Conservation (phyloP, 176 grass and related monocot genomes). For the Lolium multiflorum region DNA sequence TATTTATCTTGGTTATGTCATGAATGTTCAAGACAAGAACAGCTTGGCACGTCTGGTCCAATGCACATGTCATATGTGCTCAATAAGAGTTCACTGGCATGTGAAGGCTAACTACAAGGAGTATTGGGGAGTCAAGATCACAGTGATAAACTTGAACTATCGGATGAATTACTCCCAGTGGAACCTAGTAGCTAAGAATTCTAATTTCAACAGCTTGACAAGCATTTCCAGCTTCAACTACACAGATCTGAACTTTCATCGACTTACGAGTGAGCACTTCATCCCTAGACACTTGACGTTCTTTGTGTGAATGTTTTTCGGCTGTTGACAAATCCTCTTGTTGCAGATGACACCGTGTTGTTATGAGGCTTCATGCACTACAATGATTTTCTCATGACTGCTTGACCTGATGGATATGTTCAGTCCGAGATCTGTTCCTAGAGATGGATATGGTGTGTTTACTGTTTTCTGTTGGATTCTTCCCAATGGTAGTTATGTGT, state of each 20-base stretch:
- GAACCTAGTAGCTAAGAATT: conserved; percentile 60
- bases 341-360: conserved; percentile 72
- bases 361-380: conserved; percentile 83
- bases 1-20: conserved; percentile 53
- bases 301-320: not conserved
- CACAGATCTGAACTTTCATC: conserved; percentile 59
- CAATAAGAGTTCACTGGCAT: conserved; percentile 86
- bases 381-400: conserved; percentile 69
- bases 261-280: conserved; percentile 60
- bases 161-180: conserved; percentile 76
- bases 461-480: too few species aligned
- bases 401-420: conserved; percentile 67
- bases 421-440: conserved; percentile 75
- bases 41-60: conserved; percentile 64
- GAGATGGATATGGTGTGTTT: too few species aligned
- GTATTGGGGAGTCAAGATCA: conserved; percentile 77
- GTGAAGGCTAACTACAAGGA: conserved; percentile 75
- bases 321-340: not conserved
- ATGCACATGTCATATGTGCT: conserved; percentile 88
- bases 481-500: too few species aligned
- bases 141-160: conserved; percentile 81
- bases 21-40: conserved; percentile 55
- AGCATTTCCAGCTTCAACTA: conserved; percentile 83
- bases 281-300: not conserved
- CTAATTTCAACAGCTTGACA: conserved; percentile 73